Evolutionary conservation across 176 grass and related monocot genomes (phyloP), one percentile per base, ranked within the genome.

Genomic region (Aegilops sharonensis): DNA sequence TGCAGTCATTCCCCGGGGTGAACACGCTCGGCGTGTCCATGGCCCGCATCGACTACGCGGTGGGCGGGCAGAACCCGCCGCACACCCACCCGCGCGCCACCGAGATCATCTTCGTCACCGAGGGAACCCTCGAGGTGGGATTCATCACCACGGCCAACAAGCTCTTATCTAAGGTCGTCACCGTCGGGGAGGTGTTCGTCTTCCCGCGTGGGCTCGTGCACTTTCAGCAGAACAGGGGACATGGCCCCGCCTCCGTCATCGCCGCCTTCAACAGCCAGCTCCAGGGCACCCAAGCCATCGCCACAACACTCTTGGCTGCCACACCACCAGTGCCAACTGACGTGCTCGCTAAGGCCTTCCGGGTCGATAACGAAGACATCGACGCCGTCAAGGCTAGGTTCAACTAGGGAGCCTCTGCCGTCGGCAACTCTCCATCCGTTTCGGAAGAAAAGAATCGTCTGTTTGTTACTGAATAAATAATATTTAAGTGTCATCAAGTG

Each of bases 231-330:
- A 97, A 97, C 40, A 76, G 74, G 8, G 95, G 88, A 0, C 0
- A 85, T 13, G 18, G 34, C n/a, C 74, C 92, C 0, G 92, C 95
- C 80, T 76, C 88, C 0, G 92, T 94, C 80, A 35, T 97, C 18
- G 84, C 92, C 9, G 95, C 30, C n/a, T 97, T 97, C 92, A 94
- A 94, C 73, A 94, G 92, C 90, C 95, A 97, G 88, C 76, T 94
- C 34, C 92, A 90, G 64, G 95, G 95, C 50, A 97, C 92, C 2
- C 88, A 91, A 29, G 64, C 32, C 66, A 89, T 97, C 18, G 90
- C 95, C 68, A 2, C 5, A 52, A 86, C 88, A 18, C 92, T 97
- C 72, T 94, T 97, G 18, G 80, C 50, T 2, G 87, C 95, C 25
- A 6, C n/a, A 15, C 89, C 92, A 7, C 76, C 89, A 0, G 81